These are phyloP conservation scores for Calonectria leucothoes DNA, from an alignment of 2,329 filamentous ascomycete species.

Conservation along the genomic window DNA sequence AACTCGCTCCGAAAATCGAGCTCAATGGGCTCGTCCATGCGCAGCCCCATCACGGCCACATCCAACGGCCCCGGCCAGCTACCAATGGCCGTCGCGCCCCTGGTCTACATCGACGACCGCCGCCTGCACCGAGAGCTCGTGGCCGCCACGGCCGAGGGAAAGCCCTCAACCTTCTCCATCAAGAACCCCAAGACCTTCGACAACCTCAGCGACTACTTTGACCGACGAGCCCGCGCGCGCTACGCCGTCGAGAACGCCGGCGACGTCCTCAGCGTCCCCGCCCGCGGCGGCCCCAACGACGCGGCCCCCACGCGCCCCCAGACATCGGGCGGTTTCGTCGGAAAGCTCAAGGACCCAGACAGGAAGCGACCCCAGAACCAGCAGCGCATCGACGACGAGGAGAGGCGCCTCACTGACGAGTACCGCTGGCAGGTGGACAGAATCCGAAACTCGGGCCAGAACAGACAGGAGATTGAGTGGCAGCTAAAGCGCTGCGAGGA, in stretches of 20 bases:
- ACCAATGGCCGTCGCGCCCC: neutral
- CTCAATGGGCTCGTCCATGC: neutral
- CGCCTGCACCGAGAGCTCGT: neutral
- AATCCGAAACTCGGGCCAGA: neutral
- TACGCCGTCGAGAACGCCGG: neutral
- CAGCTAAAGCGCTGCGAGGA: neutral
- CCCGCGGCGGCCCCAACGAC: neutral
- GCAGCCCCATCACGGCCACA: neutral
- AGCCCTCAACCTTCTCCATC: neutral
- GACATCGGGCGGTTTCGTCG: neutral
- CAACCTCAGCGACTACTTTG: neutral
- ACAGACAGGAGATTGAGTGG: neutral
- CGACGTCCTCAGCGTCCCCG: neutral
- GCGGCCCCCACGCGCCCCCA: neutral
- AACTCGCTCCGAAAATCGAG: neutral
- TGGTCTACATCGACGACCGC: neutral
- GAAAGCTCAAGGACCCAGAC: neutral
- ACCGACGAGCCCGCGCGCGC: neutral
- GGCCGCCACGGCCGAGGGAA: neutral
- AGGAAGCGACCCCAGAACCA: neutral
- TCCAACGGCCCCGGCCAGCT: neutral
- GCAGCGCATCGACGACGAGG: neutral
- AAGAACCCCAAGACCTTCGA: neutral
- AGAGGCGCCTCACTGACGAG: neutral
- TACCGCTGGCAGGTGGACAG: conserved; percentile 1